These are phyloP conservation scores for Parasarocladium wereldwijsianum DNA, from an alignment of 2,329 filamentous ascomycete genomes.

Conservation along the genomic window DNA sequence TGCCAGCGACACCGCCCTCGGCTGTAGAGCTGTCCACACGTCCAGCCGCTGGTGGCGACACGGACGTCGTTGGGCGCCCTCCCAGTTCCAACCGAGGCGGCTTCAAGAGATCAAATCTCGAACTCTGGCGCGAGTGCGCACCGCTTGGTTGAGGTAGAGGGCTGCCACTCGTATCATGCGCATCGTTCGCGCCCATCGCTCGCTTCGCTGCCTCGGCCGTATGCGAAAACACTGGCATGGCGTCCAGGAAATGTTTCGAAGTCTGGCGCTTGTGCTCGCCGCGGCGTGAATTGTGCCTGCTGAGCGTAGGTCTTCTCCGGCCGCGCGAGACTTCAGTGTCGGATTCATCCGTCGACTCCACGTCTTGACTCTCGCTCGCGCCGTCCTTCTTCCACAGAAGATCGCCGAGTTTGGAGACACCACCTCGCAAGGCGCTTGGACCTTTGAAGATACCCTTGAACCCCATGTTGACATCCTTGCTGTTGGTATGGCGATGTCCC, in stretches of 20 bases:
- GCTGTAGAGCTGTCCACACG: conserved; percentile 23
- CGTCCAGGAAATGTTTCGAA: conserved; percentile 32
- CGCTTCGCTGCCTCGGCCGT: conserved; percentile 13
- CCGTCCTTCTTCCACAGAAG: conserved; percentile 41
- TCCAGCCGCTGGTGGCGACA: conserved; percentile 9
- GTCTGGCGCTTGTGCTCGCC: conserved; percentile 16
- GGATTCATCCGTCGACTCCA: conserved; percentile 32
- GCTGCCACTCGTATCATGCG: background rate
- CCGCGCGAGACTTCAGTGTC: conserved; percentile 28
- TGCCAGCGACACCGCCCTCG: conserved; percentile 19
- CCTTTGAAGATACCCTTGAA: conserved; percentile 63
- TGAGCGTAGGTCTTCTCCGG: conserved; percentile 19
- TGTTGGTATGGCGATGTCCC: conserved; percentile 32
- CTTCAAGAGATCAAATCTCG: conserved; percentile 32
- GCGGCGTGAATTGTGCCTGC: conserved; percentile 18
- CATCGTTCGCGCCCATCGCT: conserved; percentile 4
- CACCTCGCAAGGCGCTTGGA: conserved; percentile 48
- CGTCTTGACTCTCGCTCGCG: conserved; percentile 15
- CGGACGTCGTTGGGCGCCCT: conserved; percentile 23
- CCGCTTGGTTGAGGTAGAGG: background rate
- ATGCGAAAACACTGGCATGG: conserved; percentile 34
- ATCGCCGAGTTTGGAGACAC: conserved; percentile 41
- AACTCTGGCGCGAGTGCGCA: conserved; percentile 22
- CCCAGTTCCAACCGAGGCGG: conserved; percentile 33
- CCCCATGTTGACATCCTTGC: conserved; percentile 21